Conservation (phyloP, 352 stramenopile genomes). For the Pythium aristosporum region DNA sequence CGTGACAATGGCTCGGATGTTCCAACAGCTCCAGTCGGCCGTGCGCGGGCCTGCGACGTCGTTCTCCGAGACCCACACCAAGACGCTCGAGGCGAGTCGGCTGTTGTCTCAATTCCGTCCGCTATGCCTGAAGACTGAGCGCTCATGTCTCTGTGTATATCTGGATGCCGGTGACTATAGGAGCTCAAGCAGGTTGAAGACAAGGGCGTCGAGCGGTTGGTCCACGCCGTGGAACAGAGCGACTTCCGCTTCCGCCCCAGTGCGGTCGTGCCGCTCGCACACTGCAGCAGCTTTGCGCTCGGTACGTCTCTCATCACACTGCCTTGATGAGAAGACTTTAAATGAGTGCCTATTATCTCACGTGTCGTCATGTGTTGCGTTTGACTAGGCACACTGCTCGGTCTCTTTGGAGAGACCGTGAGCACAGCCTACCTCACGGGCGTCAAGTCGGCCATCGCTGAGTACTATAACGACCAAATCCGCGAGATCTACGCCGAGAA, state of each 20-base stretch:
- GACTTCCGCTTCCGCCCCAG: conserved; percentile 75
- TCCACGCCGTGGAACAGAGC: conserved; percentile 37
- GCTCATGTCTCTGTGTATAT: not conserved
- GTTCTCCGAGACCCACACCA: conserved; percentile 37
- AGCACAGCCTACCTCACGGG: conserved; percentile 69
- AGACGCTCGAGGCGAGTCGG: conserved; percentile 48
- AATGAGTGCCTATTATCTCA: not conserved
- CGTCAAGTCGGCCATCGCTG: conserved; percentile 74
- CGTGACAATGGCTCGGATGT: not conserved
- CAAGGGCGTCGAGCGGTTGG: conserved; percentile 46
- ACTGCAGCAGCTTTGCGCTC: conserved; percentile 49
- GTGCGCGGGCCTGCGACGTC: conserved; percentile 34
- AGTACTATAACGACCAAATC: conserved; percentile 90
- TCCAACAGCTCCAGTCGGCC: conserved; percentile 33
- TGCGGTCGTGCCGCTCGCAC: conserved; percentile 47
- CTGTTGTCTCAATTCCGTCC: not conserved
- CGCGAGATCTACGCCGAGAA: conserved; percentile 78
- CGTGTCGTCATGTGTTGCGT: not conserved
- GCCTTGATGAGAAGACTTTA: not conserved
- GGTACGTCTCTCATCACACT: conserved; percentile 27
- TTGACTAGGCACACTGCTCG: conserved; percentile 40
- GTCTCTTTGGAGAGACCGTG: conserved; percentile 52
- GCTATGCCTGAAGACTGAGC: not conserved
- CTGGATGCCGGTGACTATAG: conserved; percentile 18
- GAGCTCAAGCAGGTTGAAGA: conserved; percentile 52